phyloP scores from a whole-genome alignment of 768 basidiomycete species.

The Mycena haematopus region DNA sequence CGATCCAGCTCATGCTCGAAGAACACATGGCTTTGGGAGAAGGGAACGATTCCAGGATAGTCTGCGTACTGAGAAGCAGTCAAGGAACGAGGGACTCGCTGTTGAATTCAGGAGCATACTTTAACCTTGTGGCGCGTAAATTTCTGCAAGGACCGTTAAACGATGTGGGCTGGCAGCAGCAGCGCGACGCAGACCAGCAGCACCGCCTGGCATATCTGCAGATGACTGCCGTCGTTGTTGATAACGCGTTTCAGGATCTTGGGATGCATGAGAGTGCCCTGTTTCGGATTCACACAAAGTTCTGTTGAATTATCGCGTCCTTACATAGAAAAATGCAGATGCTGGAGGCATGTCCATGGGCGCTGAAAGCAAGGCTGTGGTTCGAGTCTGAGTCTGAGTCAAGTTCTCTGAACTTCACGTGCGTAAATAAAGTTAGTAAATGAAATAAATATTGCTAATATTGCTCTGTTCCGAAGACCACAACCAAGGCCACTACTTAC shows the following conservation, averaged over 20 bases:
- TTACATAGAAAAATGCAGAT: slow-evolving; percentile 27
- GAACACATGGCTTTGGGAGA: slow-evolving; percentile 51
- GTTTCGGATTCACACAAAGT: slow-evolving; percentile 65
- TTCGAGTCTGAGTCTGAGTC: neutral
- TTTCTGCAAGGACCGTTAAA: slow-evolving; percentile 50
- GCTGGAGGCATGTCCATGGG: slow-evolving; percentile 3
- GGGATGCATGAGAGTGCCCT: slow-evolving; percentile 92
- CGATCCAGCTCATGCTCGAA: slow-evolving; percentile 55
- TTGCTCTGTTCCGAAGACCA: neutral
- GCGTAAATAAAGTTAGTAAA: no score
- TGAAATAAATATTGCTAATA: no score
- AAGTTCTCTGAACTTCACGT: neutral
- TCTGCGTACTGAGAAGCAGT: slow-evolving; percentile 59
- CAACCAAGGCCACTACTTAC: neutral
- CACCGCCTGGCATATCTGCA: slow-evolving; percentile 76
- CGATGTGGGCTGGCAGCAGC: slow-evolving; percentile 1
- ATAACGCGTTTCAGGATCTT: slow-evolving; percentile 81
- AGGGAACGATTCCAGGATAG: slow-evolving; percentile 85
- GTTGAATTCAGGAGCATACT: slow-evolving; percentile 41
- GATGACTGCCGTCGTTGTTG: slow-evolving; percentile 63
- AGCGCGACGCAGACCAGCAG: slow-evolving; percentile 58
- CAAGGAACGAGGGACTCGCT: neutral
- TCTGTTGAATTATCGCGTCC: slow-evolving; percentile 5
- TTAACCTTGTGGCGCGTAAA: slow-evolving; percentile 84
- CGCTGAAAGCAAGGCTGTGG: no score